These are phyloP conservation scores for Blastocystis sp. DNA, from an alignment of 352 stramenopile genomes.

Conservation along the genomic window DNA sequence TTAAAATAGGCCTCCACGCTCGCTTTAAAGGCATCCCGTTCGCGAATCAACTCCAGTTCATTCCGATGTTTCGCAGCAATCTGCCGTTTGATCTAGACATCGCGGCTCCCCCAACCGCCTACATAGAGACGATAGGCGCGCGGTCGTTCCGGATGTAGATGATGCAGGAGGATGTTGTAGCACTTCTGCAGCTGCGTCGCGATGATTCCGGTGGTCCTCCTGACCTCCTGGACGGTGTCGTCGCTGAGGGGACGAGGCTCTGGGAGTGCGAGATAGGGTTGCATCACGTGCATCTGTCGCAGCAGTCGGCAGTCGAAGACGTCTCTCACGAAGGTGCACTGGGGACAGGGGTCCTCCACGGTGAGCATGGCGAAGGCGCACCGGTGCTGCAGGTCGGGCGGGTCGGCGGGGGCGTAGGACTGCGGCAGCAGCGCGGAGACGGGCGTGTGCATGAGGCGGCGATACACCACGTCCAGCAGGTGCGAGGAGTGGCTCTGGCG, in stretches of 20 bases:
- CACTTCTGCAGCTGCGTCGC: neutral
- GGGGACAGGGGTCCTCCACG: constrained; percentile 30
- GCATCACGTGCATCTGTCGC: neutral
- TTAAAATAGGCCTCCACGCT: neutral
- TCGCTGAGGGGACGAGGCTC: neutral
- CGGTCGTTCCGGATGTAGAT: neutral
- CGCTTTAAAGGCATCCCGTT: neutral
- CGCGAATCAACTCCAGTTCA: constrained; percentile 32
- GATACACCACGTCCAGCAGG: neutral
- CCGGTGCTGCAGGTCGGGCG: neutral
- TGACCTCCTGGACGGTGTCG: neutral
- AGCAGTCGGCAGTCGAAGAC: constrained; percentile 31
- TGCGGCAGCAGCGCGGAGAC: neutral
- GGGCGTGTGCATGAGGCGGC: neutral
- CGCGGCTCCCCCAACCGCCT: neutral
- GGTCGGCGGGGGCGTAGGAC: neutral
- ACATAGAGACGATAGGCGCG: constrained; percentile 25
- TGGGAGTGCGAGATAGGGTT: neutral
- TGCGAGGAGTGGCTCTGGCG: constrained; percentile 23
- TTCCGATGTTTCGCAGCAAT: neutral
- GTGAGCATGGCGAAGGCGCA: constrained; percentile 29
- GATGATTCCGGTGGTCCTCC: neutral
- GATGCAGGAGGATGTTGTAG: constrained; percentile 39
- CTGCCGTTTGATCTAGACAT: constrained; percentile 9
- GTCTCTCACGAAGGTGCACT: constrained; percentile 34